phyloP scores from a whole-genome alignment of 2,329 filamentous ascomycete genomes.

The Rhytidhysteron rufulum region DNA sequence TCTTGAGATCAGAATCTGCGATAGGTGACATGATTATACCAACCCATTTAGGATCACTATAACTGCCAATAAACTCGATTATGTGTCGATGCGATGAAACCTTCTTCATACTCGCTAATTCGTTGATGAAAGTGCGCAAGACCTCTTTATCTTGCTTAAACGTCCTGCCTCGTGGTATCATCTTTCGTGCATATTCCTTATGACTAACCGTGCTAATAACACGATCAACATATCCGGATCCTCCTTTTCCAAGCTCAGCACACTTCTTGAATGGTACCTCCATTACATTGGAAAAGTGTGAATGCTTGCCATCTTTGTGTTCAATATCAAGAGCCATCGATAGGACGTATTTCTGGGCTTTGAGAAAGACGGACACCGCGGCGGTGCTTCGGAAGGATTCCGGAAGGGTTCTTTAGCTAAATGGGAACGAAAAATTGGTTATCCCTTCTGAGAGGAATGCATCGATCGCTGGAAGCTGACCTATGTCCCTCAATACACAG shows the following conservation, averaged over 20 bases:
- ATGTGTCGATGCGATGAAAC: conserved; percentile 14
- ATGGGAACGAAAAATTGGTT: conserved; percentile 11
- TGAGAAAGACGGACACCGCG: conserved; percentile 4
- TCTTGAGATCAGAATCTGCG: conserved; percentile 6
- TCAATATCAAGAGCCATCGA: conserved; percentile 9
- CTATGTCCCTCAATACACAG: conserved; percentile 11
- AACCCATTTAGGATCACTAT: conserved; percentile 4
- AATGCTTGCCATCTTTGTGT: conserved; percentile 5
- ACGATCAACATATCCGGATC: conserved; percentile 17
- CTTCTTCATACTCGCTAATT: conserved; percentile 12
- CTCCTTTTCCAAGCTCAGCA: conserved; percentile 15
- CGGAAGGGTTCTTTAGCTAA: conserved; percentile 8
- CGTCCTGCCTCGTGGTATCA: conserved; percentile 10
- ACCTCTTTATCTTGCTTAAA: conserved; percentile 9
- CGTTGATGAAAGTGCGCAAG: conserved; percentile 10
- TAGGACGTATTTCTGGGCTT: conserved; percentile 5
- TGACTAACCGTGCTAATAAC: conserved; percentile 16
- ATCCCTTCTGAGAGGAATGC: conserved; percentile 9
- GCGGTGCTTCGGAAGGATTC: conserved; percentile 4
- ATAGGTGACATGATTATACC: conserved; percentile 4
- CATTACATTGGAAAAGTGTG: conserved; percentile 2
- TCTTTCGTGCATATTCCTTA: conserved; percentile 20
- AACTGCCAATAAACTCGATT: conserved; percentile 14
- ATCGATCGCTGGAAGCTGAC: conserved; percentile 8
- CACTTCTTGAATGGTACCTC: conserved; percentile 7